Base-by-base conservation (phyloP, 129 eudicot species). In the Saposhnikovia divaricata region DNA sequence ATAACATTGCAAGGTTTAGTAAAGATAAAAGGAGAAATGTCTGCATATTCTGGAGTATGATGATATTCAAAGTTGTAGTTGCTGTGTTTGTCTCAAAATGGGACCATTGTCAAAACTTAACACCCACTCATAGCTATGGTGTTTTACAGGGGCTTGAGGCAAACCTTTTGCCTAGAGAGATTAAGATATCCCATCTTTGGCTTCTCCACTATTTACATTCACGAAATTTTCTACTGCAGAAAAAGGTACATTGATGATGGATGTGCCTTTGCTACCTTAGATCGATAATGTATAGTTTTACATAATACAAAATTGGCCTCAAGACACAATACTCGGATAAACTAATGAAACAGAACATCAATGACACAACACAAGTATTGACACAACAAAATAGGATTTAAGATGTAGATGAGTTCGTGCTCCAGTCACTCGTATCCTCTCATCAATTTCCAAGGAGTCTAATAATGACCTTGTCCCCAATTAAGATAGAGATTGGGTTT, bases 91-190 rank as follows among this genome's bases (percentile, higher is more conserved):
- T 69, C 78, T 91, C 93, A 91, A 21, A 66, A 53, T 38, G 82
- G 86, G 81, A 53, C 84, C 87, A 28, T 40, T 81, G 83, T 78
- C 43, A 78, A 87, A 85, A 82, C 97, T 90, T 90, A 74, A 78
- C 77, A 81, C 89, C 89, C 90, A 94, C 97, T 91, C 92, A 74
- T 87, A 10, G 46, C 39, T 38, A 15, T 71, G 75, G 79, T 43
- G 39, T 81, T 81, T 78, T 38, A 25, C 50, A 53, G 78, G 76
- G 69, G 61, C 45, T 76, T 91, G 98, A 93, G 89, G 80, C 84
- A 80, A 85, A 91, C 98, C 79, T 82, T 70, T 84, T 83, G 97
- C 89, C 98, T 86, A 84, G 80, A 86, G 80, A 81, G 97, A 93
- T 74, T 82, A 84, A 84, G 98, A 93, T 94, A 86, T 85, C 74